Evolutionary conservation across 208 protist species (phyloP), one percentile per base, ranked within the genome.

Genomic region (Trypanosoma platydactyli): DNA sequence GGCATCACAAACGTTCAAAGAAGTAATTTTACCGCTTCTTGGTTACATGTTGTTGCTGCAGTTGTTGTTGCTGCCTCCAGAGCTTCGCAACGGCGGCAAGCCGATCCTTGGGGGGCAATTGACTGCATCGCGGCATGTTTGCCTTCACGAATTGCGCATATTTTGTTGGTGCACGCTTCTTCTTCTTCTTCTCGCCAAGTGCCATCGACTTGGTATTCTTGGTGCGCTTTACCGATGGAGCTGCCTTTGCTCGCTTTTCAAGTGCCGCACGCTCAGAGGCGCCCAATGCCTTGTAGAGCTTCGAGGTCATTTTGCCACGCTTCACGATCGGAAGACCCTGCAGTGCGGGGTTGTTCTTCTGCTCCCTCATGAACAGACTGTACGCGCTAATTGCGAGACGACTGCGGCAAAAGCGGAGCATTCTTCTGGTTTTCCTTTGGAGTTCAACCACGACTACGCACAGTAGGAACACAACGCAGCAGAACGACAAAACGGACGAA

Each of bases 1-100:
- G 5, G 9, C 9, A 38, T 38, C 33, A 38, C 9, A 9, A 38
- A 11, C 9, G 5, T 38, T 9, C 33, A 38, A 9, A 38, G 9
- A 3, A 38, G 33, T 38, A 33, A n/a, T 33, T 15, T 22, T 40
- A 29, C 56, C 20, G 18, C 56, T n/a, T 38, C 33, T 9, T 38
- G 3, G 12, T 22, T 11, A 18, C 24, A 51, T 24, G 64, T 30
- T 71, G 49, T 68, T 76, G 59, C 48, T 59, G 30, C 50, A 66
- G 64, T 29, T 74, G 55, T 54, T 86, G 44, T 61, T 94, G 83
- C 70, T 88, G 70, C 46, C 86, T 91, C 86, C 89, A 95, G 48
- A 95, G 77, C 73, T 95, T 92, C 16, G 89, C 89, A 18, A 95
- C 83, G 1, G 81, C 84, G 73, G 82, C 81, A 79, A 95, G 85